Evolutionary conservation across 2,329 filamentous ascomycete species (phyloP), one percentile per base, ranked within the genome.

Genomic region (Onygena corvina): DNA sequence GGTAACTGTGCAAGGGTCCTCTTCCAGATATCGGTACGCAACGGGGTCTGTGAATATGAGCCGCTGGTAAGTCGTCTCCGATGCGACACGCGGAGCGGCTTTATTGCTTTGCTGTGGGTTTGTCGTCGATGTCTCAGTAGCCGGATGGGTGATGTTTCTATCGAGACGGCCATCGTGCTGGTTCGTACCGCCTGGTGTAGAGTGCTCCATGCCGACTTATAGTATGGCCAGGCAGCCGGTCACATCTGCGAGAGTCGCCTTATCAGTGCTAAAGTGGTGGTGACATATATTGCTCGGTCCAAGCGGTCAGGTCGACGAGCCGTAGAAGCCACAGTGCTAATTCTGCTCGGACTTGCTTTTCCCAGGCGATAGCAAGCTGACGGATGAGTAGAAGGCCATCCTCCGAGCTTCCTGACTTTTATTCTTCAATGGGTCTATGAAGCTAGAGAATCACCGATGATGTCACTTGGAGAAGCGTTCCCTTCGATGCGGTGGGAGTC

Each of bases 11-110:
- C 77, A 79, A 1, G 80, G 73, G 56, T 96, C 92, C 62, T 93
- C 85, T 69, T 94, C 85, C 18, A 98, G 78, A 61, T 90, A 94
- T 53, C 69, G 74, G 56, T 83, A 79, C 11, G 80, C 81, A 33
- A 83, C 73, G 33, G 77, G 74, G 62, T 85, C 81, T 35, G 80
- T 76, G 53, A 84, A 73, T 33, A 84, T 79, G 57, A 82, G 75
- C 57, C 72, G 73, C 59, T 77, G 75, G 40, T 48, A 54, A 14
- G 42, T 20, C 18, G 42, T 14, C 7, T 46, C 25, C 9, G 42
- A 29, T 20, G n/a, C n/a, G 12, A 20, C 33, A 30, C 36, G 36
- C 29, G 12, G 42, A 18, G 25, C 23, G 20, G 23, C 25, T 16
- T 16, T 46, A 14, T 4, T 14, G 8, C 14, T 18, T 6, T 8